Base-by-base conservation (phyloP, 2,329 filamentous ascomycete species). In the Triangularia setosa region DNA sequence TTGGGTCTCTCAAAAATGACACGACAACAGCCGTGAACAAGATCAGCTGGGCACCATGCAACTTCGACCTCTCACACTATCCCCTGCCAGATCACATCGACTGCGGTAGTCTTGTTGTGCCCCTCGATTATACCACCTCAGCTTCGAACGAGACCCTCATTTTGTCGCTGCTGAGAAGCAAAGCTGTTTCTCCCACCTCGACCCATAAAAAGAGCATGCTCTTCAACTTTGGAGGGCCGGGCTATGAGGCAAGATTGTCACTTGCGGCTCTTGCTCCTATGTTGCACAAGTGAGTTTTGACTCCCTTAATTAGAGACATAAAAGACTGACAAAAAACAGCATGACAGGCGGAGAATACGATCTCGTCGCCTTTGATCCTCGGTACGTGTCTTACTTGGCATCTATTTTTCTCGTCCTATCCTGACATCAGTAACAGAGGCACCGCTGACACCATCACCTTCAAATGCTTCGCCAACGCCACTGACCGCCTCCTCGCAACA, bases 211-310 rank as follows among this genome's bases (percentile, higher is more conserved):
- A 57, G 24, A 64, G 57, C 24, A 64, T 64, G 28, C 58, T 64
- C 4, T 60, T 64, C 62, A 64, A 64, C 58, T 64, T 64, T 57
- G 62, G 62, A 3, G 62, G 62, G 1, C 62, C 62, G 2, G 62
- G 62, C 11, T 60, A 60, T 25, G 57, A 52, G 16, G 62, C 62
- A 3, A 30, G 59, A 23, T 35, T 30, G 16, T 12, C 57, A 1
- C 30, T 64, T 7, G 60, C 59, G 14, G 25, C 2, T 4, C 7
- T 33, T 18, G 62, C 62, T n/a, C 44, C 55, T 11, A n/a, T 7
- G 4, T 16, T 64, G 30, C 62, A 64, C n/a, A 11, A 55, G 52
- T 55, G 7, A 16, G 16, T 14, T 12, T 54, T 24, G 9, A 7
- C n/a, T 54, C 5, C 44, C 14, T 5, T 5, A 8, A 8, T 4